Conservation (phyloP, 768 basidiomycete species). For the Artomyces pyxidatus region DNA sequence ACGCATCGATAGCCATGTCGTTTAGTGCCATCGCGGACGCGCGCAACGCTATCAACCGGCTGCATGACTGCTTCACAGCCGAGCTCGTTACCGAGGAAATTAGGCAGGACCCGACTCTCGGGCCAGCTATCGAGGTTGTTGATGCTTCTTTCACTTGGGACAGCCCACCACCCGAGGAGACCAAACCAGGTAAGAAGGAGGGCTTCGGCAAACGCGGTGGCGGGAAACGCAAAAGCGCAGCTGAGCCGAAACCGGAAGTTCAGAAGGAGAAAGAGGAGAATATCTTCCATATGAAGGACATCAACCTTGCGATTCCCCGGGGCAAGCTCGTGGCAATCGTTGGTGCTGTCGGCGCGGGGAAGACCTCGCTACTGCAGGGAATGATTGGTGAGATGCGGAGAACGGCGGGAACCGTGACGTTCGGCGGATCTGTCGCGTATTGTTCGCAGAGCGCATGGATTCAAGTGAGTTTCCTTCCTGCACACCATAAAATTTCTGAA, state of each 20-base stretch:
- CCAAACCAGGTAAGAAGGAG: constrained; percentile 17
- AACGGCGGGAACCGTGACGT: constrained; percentile 54
- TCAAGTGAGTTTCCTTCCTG: constrained; percentile 35
- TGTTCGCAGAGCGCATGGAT: constrained; percentile 91
- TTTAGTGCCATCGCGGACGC: constrained; percentile 83
- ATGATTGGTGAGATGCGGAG: constrained; percentile 79
- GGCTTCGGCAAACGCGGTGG: constrained; percentile 4
- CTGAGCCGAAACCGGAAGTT: constrained; percentile 15
- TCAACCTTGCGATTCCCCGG: constrained; percentile 61
- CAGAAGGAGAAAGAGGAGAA: constrained; percentile 27
- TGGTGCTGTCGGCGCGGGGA: constrained; percentile 65
- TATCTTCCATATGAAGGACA: constrained; percentile 56
- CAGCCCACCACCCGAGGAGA: constrained; percentile 48
- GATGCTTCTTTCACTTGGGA: constrained; percentile 86
- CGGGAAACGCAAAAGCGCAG: neutral
- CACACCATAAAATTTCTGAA: constrained; percentile 1
- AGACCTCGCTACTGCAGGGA: constrained; percentile 64
- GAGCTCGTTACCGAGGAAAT: constrained; percentile 61
- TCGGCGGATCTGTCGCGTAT: constrained; percentile 73
- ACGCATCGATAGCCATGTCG: constrained; percentile 41
- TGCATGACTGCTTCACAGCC: constrained; percentile 77
- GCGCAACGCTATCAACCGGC: constrained; percentile 65
- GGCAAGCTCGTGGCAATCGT: constrained; percentile 82
- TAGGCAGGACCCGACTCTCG: constrained; percentile 42
- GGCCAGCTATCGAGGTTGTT: constrained; percentile 59